Evolutionary conservation across 2,329 filamentous ascomycete genomes (phyloP), one percentile per base, ranked within the genome.

Genomic region (Fusarium mundagurra): DNA sequence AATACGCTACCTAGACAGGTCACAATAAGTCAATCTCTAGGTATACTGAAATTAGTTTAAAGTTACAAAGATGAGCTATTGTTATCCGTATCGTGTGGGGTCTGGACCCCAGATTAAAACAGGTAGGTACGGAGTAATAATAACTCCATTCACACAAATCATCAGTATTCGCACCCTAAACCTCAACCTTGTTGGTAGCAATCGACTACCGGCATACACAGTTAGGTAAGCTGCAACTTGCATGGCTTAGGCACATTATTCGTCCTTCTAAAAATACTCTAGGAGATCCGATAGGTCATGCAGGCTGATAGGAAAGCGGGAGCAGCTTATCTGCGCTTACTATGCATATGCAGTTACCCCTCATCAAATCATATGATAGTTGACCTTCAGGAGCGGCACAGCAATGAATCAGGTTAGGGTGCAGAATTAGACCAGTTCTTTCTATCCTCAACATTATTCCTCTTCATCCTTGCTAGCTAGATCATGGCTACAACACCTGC

Each of bases 261-360:
- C 14, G 13, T 6, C 14, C 39, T 14, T 41, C 13, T 41, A 43
- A 24, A n/a, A 43, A 24, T 1, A 8, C 16, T n/a, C 5, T 43
- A 22, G 13, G 1, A 16, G 5, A 1, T n/a, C 3, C 1, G n/a
- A 3, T 18, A 11, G 43, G 11, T 2, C 8, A 1, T 27, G 17
- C 5, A 1, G 24, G 11, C 17, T 18, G 3, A 27, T 3, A 9
- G 5, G 17, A 20, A 20, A 20, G 24, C 5, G 4, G 18, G 4
- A 10, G 44, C 1, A 20, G 24, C 24, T 10, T 47, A 7, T 22
- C 8, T 22, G 2, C 8, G 44, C 24, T 47, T 8, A 22, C 17
- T 29, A 20, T 29, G 43, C 43, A 27, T 45, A 13, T 6, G 1
- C 24, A 18, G 7, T 27, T 27, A 9, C 43, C 18, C 44, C 44